These are phyloP conservation scores for Auricularia cornea DNA, from an alignment of 768 basidiomycete species.

Conservation along the genomic window DNA sequence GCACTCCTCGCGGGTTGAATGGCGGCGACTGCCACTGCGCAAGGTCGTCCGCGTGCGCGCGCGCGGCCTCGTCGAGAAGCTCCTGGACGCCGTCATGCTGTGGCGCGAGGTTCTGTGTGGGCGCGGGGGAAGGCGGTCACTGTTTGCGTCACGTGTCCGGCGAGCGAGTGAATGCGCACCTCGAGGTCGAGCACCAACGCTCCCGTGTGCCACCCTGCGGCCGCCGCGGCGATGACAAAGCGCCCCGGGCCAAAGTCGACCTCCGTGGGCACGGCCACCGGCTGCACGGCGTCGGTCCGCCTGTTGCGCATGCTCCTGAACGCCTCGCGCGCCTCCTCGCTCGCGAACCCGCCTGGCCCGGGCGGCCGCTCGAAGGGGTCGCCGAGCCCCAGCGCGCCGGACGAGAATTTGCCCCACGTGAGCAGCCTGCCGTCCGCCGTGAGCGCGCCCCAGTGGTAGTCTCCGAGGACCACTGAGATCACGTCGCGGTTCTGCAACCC, in stretches of 20 bases:
- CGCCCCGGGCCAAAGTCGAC: slow-evolving; percentile 64
- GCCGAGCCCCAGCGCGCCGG: slow-evolving; percentile 81
- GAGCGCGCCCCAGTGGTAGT: slow-evolving; percentile 86
- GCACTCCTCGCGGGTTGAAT: slow-evolving; percentile 5
- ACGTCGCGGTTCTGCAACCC: slow-evolving; percentile 67
- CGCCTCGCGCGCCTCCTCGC: slow-evolving; percentile 26
- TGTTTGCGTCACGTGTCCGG: not conserved
- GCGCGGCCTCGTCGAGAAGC: slow-evolving; percentile 14
- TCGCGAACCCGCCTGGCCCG: slow-evolving; percentile 49
- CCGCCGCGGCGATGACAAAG: slow-evolving; percentile 75
- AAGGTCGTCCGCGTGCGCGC: slow-evolving; percentile 29
- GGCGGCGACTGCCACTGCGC: slow-evolving; percentile 13
- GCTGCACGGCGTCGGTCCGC: slow-evolving; percentile 28
- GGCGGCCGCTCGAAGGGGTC: slow-evolving; percentile 46
- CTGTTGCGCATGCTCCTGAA: slow-evolving; percentile 20
- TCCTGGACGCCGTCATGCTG: not conserved
- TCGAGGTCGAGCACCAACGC: slow-evolving; percentile 81
- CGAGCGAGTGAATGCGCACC: slow-evolving; percentile 28
- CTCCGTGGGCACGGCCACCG: slow-evolving; percentile 52
- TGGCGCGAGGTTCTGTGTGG: not conserved
- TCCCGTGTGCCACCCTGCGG: slow-evolving; percentile 88
- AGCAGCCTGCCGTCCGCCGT: slow-evolving; percentile 66
- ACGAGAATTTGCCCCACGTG: slow-evolving; percentile 73
- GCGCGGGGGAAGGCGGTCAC: not conserved
- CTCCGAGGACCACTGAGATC: slow-evolving; percentile 84